Percentiles rank a stretch among this genome's conserved stretches.
These are phyloP conservation scores for Hypoxylon sp. DNA, from an alignment of 2,329 filamentous ascomycete genomes.

Conservation along the genomic window DNA sequence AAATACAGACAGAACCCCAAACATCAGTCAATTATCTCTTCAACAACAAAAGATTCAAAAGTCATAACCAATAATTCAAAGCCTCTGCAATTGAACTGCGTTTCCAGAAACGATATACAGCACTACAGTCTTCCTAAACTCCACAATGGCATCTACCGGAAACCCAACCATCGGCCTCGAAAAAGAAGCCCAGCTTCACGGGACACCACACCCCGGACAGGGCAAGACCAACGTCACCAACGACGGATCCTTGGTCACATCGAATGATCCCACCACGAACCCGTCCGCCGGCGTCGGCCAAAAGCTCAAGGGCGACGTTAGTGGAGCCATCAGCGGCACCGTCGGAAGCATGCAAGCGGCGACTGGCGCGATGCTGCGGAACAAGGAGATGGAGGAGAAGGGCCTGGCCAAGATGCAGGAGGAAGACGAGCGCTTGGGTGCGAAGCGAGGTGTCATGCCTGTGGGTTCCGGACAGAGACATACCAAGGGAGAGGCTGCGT, in stretches of 20 bases:
- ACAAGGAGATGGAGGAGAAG: conserved; percentile 45
- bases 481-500: conserved; percentile 11
- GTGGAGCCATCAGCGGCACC: conserved; percentile 42
- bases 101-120: not conserved
- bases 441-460: conserved; percentile 46
- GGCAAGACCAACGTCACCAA: conserved; percentile 36
- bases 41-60: not conserved
- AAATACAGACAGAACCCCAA: not conserved
- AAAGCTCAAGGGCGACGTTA: conserved; percentile 47
- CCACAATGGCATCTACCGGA: conserved; percentile 34
- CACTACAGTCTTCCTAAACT: not conserved
- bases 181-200: conserved; percentile 25
- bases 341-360: conserved; percentile 45
- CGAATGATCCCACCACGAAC: conserved; percentile 40
- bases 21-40: not conserved
- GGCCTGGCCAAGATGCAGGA: conserved; percentile 46
- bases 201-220: not conserved
- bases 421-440: conserved; percentile 46
- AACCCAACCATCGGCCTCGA: conserved; percentile 32
- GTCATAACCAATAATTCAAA: not conserved
- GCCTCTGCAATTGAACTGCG: not conserved
- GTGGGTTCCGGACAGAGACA: conserved; percentile 40
- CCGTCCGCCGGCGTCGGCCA: conserved; percentile 41
- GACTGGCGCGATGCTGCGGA: conserved; percentile 38
- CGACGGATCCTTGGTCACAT: conserved; percentile 38